phyloP scores from a whole-genome alignment of 176 grass and related monocot genomes.

The Rhipidocladum racemiflorum region DNA sequence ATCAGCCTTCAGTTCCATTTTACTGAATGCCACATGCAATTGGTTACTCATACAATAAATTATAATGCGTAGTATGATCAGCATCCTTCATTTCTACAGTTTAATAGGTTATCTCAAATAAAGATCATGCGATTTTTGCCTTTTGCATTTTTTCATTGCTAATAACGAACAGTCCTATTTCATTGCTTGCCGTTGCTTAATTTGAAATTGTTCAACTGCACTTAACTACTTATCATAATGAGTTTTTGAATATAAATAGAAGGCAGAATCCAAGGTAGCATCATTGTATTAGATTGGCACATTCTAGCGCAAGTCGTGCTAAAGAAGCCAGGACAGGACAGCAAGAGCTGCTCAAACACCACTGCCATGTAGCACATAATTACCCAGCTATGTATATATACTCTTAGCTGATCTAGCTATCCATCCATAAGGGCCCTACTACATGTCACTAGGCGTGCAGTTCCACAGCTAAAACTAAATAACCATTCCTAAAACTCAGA shows the following conservation, averaged over 20 bases:
- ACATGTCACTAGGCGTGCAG: slow-evolving; percentile 15
- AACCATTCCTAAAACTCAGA: slow-evolving; percentile 26
- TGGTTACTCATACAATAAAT: not conserved
- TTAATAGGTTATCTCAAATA: not conserved
- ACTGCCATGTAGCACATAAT: slow-evolving; percentile 8
- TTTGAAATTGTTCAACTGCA: not conserved
- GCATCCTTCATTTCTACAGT: not conserved
- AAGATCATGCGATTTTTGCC: not conserved
- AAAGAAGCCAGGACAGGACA: slow-evolving; percentile 9
- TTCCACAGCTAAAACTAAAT: slow-evolving; percentile 32
- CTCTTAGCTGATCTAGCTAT: slow-evolving; percentile 43
- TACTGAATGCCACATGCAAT: not conserved
- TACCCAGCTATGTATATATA: slow-evolving; percentile 36
- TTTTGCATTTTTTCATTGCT: not conserved
- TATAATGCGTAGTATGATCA: not conserved
- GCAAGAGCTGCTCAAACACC: slow-evolving; percentile 20
- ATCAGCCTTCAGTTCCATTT: not conserved
- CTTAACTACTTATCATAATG: not conserved
- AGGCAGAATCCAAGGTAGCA: not conserved
- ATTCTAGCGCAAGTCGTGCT: slow-evolving; percentile 8
- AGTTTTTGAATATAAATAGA: not conserved
- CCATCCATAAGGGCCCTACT: slow-evolving; percentile 24
- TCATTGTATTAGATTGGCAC: slow-evolving; percentile 24
- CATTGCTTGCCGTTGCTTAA: not conserved
- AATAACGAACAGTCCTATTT: not conserved